A percentile compares a stretch with the other conserved stretches of the same genome.
phyloP scores from a whole-genome alignment of 768 basidiomycete species.

The Phylloporus sp. region DNA sequence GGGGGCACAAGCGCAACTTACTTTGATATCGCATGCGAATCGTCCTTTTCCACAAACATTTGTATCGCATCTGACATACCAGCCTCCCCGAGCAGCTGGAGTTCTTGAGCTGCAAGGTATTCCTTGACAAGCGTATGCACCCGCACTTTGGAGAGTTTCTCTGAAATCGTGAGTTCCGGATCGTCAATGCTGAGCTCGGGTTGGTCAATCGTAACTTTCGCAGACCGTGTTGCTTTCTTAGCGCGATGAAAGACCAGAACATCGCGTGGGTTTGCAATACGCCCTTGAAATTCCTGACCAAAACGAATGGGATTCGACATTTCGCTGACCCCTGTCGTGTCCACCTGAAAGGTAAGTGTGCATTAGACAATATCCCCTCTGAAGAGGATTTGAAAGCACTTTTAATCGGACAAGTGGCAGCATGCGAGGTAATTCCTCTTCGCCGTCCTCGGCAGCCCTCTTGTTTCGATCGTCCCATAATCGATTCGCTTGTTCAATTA shows the following conservation, averaged over 20 bases:
- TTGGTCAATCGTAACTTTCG: slow-evolving; percentile 67
- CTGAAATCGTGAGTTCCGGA: slow-evolving; percentile 56
- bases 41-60: slow-evolving; percentile 96
- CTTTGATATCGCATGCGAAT: slow-evolving; percentile 87
- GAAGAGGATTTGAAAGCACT: slow-evolving; percentile 34
- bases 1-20: slow-evolving; percentile 37
- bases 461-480: slow-evolving; percentile 24
- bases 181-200: slow-evolving; percentile 84
- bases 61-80: slow-evolving; percentile 95
- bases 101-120: slow-evolving; percentile 87
- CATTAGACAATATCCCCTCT: neutral
- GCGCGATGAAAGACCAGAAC: slow-evolving; percentile 86
- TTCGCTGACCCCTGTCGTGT: slow-evolving; percentile 85
- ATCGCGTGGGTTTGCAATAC: slow-evolving; percentile 92
- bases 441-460: slow-evolving; percentile 54
- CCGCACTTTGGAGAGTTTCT: slow-evolving; percentile 75
- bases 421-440: slow-evolving; percentile 62
- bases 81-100: slow-evolving; percentile 85
- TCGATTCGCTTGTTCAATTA: slow-evolving; percentile 73
- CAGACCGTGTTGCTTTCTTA: slow-evolving; percentile 45
- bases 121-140: slow-evolving; percentile 90
- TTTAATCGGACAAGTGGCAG: slow-evolving; percentile 86
- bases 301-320: slow-evolving; percentile 96
- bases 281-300: slow-evolving; percentile 90
- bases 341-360: slow-evolving; percentile 50